A percentile compares a stretch with the other conserved stretches of the same genome.
Evolutionary conservation across 2,329 filamentous ascomycete genomes (phyloP).

Genomic region (Talaromyces piceae): DNA sequence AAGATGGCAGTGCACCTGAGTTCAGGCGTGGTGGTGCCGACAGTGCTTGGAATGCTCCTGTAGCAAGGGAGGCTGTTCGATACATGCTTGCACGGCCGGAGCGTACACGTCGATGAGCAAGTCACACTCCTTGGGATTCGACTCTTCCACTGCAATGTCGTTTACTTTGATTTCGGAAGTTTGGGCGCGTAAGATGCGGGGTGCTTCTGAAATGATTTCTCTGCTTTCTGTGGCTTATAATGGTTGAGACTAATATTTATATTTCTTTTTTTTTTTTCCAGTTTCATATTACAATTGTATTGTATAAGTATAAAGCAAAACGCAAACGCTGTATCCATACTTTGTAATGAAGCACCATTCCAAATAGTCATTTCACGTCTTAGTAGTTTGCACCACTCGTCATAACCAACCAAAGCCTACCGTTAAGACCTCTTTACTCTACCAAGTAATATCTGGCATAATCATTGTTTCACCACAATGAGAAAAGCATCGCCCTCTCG

Average conservation of each 20-base stretch:
- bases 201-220: background rate
- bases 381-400: too few species aligned
- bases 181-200: constrained; percentile 6
- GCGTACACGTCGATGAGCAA: constrained; percentile 12
- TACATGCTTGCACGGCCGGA: constrained; percentile 51
- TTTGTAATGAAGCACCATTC: too few species aligned
- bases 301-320: background rate
- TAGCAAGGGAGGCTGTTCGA: constrained; percentile 56
- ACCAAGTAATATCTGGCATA: too few species aligned
- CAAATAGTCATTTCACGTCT: too few species aligned
- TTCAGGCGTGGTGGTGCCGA: constrained; percentile 45
- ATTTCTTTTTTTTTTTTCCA: too few species aligned
- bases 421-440: too few species aligned
- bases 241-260: background rate
- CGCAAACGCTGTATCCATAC: background rate
- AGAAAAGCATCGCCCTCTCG: too few species aligned
- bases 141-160: background rate
- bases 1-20: constrained; percentile 45
- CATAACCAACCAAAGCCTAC: too few species aligned
- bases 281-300: background rate
- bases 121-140: background rate
- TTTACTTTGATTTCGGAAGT: constrained; percentile 4
- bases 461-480: too few species aligned
- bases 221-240: background rate
- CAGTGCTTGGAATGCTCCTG: constrained; percentile 56